Evolutionary conservation across 2,329 filamentous ascomycete genomes (phyloP).

Genomic region (Aureobasidium sp.): DNA sequence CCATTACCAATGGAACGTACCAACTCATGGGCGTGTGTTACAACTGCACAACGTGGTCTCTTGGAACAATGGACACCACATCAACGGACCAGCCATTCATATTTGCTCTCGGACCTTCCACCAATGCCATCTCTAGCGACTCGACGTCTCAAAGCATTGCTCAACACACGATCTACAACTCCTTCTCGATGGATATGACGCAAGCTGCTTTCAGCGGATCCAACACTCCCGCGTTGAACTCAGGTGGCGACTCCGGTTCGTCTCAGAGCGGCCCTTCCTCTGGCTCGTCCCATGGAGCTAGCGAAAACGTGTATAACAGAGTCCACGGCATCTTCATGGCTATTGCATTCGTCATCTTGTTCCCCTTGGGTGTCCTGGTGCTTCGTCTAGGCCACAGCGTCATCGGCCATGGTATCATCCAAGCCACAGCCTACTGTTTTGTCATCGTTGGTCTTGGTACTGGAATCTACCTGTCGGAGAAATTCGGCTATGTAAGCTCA

Average conservation of each 20-base stretch:
- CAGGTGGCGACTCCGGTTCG: background rate
- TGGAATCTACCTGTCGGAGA: conserved; percentile 38
- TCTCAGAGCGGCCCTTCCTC: conserved; percentile 16
- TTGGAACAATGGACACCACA: conserved; percentile 30
- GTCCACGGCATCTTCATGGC: conserved; percentile 30
- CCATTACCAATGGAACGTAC: conserved; percentile 21
- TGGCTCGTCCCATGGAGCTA: background rate
- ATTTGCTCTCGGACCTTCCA: conserved; percentile 34
- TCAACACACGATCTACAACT: conserved; percentile 33
- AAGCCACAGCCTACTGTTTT: conserved; percentile 31
- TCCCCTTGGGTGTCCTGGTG: conserved; percentile 30
- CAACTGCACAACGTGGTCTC: conserved; percentile 32
- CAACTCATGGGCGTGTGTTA: conserved; percentile 32
- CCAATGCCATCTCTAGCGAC: conserved; percentile 25
- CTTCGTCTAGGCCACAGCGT: conserved; percentile 35
- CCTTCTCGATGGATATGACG: conserved; percentile 36
- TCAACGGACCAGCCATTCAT: conserved; percentile 33
- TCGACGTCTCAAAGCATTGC: conserved; percentile 29
- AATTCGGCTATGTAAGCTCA: conserved; percentile 29
- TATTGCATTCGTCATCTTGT: conserved; percentile 31
- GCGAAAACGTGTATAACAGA: background rate
- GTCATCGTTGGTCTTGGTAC: conserved; percentile 34
- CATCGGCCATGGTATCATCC: conserved; percentile 36
- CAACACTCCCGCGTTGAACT: conserved; percentile 7
- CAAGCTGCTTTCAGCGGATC: conserved; percentile 24